phyloP scores from a whole-genome alignment of 2,329 filamentous ascomycete species.

The Calonectria leucothoes region DNA sequence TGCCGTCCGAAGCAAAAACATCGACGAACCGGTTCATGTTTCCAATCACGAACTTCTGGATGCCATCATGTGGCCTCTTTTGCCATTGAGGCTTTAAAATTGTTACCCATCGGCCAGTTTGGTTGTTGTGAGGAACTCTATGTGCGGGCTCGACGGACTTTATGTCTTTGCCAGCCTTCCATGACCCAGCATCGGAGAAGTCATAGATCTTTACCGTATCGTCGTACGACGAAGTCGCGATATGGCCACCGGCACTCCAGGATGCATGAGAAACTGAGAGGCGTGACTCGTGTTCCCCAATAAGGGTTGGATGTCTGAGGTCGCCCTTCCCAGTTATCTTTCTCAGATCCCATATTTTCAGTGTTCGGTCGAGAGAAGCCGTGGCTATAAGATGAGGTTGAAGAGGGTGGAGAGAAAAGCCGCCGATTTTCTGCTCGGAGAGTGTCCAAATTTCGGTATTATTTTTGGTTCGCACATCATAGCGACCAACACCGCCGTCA shows the following conservation, averaged over 20 bases:
- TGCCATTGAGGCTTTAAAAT: conserved; percentile 91
- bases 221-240: conserved; percentile 94
- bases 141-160: conserved; percentile 76
- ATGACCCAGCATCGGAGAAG: conserved; percentile 71
- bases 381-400: conserved; percentile 88
- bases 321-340: conserved; percentile 77
- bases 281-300: conserved; percentile 85
- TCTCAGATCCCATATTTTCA: conserved; percentile 93
- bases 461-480: conserved; percentile 76
- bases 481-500: conserved; percentile 81
- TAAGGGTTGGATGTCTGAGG: conserved; percentile 70
- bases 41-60: conserved; percentile 90
- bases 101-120: conserved; percentile 94
- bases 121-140: conserved; percentile 88
- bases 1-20: conserved; percentile 83
- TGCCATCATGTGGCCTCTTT: conserved; percentile 77
- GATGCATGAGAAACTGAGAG: conserved; percentile 93
- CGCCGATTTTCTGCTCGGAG: conserved; percentile 94
- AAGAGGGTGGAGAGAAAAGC: conserved; percentile 85
- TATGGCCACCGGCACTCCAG: conserved; percentile 85
- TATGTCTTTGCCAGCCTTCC: conserved; percentile 69
- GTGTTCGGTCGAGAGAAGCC: conserved; percentile 86
- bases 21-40: conserved; percentile 99
- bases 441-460: conserved; percentile 77
- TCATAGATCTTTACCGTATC: conserved; percentile 95